phyloP scores from a whole-genome alignment of 176 grass and related monocot species.

The Leersia perrieri region DNA sequence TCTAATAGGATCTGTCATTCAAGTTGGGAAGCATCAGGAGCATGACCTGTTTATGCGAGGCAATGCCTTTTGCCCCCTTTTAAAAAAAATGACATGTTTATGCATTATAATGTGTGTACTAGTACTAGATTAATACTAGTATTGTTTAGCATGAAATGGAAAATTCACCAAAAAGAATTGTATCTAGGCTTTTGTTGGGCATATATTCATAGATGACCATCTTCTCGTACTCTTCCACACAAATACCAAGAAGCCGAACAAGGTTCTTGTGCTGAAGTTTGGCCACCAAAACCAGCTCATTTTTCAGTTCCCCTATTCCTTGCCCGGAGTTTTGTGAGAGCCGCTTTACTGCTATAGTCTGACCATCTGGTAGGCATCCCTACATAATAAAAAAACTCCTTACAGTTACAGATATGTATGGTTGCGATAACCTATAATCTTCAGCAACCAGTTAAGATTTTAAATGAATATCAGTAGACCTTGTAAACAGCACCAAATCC shows the following conservation, averaged over 20 bases:
- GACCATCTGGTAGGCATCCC: constrained; percentile 31
- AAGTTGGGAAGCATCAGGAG: not conserved
- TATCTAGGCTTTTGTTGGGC: constrained; percentile 41
- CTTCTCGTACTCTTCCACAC: constrained; percentile 42
- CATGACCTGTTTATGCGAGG: not conserved
- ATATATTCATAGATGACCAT: constrained; percentile 45
- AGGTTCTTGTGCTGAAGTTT: constrained; percentile 50
- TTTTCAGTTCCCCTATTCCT: constrained; percentile 41
- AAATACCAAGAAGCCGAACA: constrained; percentile 42
- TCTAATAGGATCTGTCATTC: not conserved
- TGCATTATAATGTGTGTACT: no score
- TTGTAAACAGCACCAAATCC: not conserved
- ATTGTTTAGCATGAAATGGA: not conserved
- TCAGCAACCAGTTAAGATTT: no score
- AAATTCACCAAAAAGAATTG: constrained; percentile 27
- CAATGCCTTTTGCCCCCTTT: no score
- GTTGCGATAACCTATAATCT: not conserved
- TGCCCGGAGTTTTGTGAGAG: constrained; percentile 26
- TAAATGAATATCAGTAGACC: no score
- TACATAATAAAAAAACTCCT: no score
- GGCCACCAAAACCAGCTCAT: constrained; percentile 40
- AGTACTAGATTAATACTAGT: not conserved
- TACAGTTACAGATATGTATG: no score
- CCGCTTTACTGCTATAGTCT: constrained; percentile 43
- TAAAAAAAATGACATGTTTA: no score